A percentile compares a stretch with the other conserved stretches of the same genome.
Evolutionary conservation across 1,284 basidiomycete genomes (phyloP).

Genomic region (Albatrellus sp.): DNA sequence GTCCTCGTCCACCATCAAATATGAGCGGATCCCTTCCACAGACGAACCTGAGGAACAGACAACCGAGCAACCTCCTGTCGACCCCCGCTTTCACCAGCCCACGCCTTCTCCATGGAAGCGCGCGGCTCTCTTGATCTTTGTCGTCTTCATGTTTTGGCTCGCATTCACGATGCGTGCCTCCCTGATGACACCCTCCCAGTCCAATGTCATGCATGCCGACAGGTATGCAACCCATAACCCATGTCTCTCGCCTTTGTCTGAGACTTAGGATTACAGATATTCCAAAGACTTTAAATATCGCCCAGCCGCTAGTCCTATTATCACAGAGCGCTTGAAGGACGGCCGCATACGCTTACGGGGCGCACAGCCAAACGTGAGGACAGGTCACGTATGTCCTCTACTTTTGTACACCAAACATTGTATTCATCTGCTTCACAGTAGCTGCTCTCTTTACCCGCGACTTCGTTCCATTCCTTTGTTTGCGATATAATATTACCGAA

Average conservation of each 20-base stretch:
- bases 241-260: not conserved
- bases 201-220: constrained; percentile 33
- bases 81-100: constrained; percentile 33
- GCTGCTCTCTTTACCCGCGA: too few relatives aligned
- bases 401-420: too few relatives aligned
- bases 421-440: too few relatives aligned
- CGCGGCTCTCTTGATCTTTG: constrained; percentile 28
- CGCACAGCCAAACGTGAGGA: constrained; percentile 24
- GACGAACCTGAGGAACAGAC: constrained; percentile 3
- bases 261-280: constrained; percentile 20
- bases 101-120: constrained; percentile 35
- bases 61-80: constrained; percentile 10
- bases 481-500: too few relatives aligned
- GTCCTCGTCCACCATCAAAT: not conserved
- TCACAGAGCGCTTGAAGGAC: constrained; percentile 49
- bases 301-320: constrained; percentile 55
- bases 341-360: constrained; percentile 44
- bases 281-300: constrained; percentile 52
- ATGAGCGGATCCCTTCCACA: constrained; percentile 3
- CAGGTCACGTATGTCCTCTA: too few relatives aligned
- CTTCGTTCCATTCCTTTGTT: too few relatives aligned
- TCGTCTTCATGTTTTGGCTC: constrained; percentile 31
- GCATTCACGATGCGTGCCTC: constrained; percentile 23
- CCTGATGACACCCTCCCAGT: constrained; percentile 13
- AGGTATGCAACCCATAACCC: constrained; percentile 23